Conservation (phyloP, 257 asterid genomes). For the Dorcoceras hygrometricum region DNA sequence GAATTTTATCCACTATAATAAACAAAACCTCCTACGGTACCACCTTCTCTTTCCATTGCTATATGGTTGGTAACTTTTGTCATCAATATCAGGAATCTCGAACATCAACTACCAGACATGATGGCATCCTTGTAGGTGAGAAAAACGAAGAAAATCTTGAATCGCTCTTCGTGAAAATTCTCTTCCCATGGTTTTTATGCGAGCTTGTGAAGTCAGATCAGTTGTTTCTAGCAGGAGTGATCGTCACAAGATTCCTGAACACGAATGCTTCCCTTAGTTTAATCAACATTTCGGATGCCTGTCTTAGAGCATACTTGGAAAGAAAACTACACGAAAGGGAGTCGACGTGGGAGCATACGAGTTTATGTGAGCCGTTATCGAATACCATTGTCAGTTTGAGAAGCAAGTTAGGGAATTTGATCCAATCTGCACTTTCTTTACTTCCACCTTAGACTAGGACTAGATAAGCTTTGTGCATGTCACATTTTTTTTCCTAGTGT, state of each 20-base stretch:
- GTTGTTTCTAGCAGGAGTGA: conserved; percentile 73
- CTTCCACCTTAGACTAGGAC: conserved; percentile 44
- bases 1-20: conserved; percentile 46
- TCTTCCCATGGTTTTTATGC: conserved; percentile 70
- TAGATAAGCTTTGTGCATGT: conserved; percentile 28
- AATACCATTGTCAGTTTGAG: conserved; percentile 45
- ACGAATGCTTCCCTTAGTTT: conserved; percentile 60
- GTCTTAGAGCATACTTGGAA: conserved; percentile 58
- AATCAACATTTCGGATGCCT: conserved; percentile 63
- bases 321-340: conserved; percentile 34
- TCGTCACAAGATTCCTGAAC: conserved; percentile 68
- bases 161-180: conserved; percentile 42
- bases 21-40: conserved; percentile 54
- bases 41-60: conserved; percentile 70
- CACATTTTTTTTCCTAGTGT: background rate
- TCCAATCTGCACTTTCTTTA: conserved; percentile 51
- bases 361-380: conserved; percentile 35
- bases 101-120: conserved; percentile 24
- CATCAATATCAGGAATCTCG: conserved; percentile 60
- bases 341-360: conserved; percentile 28
- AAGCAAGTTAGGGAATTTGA: conserved; percentile 39
- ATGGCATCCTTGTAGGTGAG: conserved; percentile 24
- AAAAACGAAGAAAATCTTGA: conserved; percentile 13
- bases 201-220: conserved; percentile 89
- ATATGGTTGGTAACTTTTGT: conserved; percentile 64